These are phyloP conservation scores for Fusarium sterilihyphosum DNA, from an alignment of 2,329 filamentous ascomycete genomes.

Conservation along the genomic window DNA sequence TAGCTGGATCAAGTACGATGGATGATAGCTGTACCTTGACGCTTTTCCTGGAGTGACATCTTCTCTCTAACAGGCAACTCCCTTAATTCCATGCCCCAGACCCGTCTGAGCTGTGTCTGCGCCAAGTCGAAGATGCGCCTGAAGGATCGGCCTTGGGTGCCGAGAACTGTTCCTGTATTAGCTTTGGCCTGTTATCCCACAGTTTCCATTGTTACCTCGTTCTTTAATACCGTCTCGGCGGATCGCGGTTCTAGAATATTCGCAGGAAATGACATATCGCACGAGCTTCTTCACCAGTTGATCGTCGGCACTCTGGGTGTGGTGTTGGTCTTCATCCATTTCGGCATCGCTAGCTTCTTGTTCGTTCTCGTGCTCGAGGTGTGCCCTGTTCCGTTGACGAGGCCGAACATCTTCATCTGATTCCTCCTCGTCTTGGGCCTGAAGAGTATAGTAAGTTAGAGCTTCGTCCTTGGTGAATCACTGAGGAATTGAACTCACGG, in stretches of 20 bases:
- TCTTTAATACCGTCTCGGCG: conserved; percentile 70
- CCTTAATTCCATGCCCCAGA: conserved; percentile 93
- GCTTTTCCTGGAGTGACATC: conserved; percentile 78
- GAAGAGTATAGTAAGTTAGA: conserved; percentile 3
- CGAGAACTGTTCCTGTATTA: conserved; percentile 68
- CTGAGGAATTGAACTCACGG: conserved; percentile 40
- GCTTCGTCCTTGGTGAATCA: conserved; percentile 14
- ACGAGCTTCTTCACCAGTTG: conserved; percentile 73
- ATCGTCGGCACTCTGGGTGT: conserved; percentile 55
- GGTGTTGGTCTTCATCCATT: conserved; percentile 45
- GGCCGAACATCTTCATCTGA: conserved; percentile 47
- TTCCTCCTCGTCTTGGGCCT: conserved; percentile 47
- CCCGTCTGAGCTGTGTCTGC: conserved; percentile 73
- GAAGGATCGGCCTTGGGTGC: conserved; percentile 75
- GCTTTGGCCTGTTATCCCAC: background rate
- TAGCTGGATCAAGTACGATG: background rate
- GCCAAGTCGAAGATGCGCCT: conserved; percentile 80
- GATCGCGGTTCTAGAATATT: conserved; percentile 69
- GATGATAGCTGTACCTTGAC: conserved; percentile 67
- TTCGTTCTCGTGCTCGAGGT: conserved; percentile 43
- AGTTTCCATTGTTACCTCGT: conserved; percentile 57
- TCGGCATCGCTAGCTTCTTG: conserved; percentile 52
- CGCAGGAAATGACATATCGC: conserved; percentile 73
- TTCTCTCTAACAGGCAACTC: conserved; percentile 87
- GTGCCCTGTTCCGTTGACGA: conserved; percentile 46